A percentile compares a stretch with the other conserved stretches of the same genome.
Evolutionary conservation across 1,139 yeast species (phyloP).

Genomic region (Geotrichum klebahnii): DNA sequence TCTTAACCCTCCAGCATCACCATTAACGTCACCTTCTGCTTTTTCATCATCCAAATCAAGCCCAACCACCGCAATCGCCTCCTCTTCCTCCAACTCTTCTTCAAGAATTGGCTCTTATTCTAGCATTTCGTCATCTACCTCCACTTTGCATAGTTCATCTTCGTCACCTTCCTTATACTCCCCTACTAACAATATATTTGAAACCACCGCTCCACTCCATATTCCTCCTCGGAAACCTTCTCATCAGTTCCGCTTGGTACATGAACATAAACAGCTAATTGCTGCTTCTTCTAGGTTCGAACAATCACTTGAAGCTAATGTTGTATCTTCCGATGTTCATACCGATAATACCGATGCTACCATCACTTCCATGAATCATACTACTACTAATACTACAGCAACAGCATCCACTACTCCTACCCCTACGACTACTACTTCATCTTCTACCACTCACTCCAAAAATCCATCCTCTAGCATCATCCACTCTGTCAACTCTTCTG

Average conservation of each 20-base stretch:
- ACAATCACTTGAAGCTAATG: no score
- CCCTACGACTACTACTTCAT: neutral
- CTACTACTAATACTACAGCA: neutral
- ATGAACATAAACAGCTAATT: neutral
- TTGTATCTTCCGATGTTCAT: no score
- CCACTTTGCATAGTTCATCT: constrained; percentile 6
- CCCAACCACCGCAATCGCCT: neutral
- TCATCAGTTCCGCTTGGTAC: constrained; percentile 38
- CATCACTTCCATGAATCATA: neutral
- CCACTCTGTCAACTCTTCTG: neutral
- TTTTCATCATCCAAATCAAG: neutral
- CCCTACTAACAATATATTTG: constrained; percentile 14
- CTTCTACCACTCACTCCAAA: no score
- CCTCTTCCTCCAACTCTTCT: neutral
- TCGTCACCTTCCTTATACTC: constrained; percentile 10
- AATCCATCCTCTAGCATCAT: no score
- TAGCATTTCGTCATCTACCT: constrained; percentile 6
- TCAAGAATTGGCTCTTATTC: neutral
- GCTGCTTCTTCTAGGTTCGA: no score
- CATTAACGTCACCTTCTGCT: neutral
- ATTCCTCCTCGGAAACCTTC: constrained; percentile 21
- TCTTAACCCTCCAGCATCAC: no score
- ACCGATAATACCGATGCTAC: no score
- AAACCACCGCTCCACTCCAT: constrained; percentile 5
- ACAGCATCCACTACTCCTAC: neutral